Conservation (phyloP, 129 eudicot genomes). For the Chrysanthemum seticuspe region DNA sequence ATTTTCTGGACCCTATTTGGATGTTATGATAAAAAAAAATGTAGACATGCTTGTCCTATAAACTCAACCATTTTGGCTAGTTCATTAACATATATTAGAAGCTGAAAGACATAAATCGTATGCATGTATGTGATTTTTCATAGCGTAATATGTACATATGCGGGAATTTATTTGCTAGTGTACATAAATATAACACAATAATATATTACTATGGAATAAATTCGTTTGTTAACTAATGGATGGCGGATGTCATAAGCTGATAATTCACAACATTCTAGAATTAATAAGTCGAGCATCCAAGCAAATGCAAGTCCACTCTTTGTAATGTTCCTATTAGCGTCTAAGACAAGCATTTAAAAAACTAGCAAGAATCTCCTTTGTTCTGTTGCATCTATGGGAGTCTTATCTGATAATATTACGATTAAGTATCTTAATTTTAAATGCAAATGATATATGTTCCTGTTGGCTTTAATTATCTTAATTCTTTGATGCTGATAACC, state of each 20-base stretch:
- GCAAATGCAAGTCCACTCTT: conserved; percentile 19
- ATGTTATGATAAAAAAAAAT: too few species aligned
- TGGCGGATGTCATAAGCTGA: neutral
- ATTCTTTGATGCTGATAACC: neutral
- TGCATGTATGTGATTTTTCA: conserved; percentile 2
- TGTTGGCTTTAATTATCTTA: neutral
- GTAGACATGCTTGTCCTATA: too few species aligned
- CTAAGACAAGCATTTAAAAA: conserved; percentile 30
- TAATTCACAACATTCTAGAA: neutral
- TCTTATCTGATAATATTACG: conserved; percentile 1
- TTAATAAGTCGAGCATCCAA: neutral
- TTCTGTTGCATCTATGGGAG: conserved; percentile 16
- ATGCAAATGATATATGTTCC: neutral
- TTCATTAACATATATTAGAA: neutral
- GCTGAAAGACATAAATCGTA: neutral
- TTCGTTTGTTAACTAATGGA: conserved; percentile 12
- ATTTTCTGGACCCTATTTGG: neutral
- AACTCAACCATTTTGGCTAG: too few species aligned
- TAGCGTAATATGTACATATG: conserved; percentile 4
- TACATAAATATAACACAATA: neutral
- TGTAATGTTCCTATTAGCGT: conserved; percentile 26
- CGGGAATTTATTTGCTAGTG: conserved; percentile 8
- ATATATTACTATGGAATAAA: conserved; percentile 30
- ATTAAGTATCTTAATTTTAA: neutral
- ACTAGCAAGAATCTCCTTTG: conserved; percentile 8